Evolutionary conservation across 139 green algal genomes (phyloP), one percentile per base, ranked within the genome.

Genomic region (Marvania coccoides): DNA sequence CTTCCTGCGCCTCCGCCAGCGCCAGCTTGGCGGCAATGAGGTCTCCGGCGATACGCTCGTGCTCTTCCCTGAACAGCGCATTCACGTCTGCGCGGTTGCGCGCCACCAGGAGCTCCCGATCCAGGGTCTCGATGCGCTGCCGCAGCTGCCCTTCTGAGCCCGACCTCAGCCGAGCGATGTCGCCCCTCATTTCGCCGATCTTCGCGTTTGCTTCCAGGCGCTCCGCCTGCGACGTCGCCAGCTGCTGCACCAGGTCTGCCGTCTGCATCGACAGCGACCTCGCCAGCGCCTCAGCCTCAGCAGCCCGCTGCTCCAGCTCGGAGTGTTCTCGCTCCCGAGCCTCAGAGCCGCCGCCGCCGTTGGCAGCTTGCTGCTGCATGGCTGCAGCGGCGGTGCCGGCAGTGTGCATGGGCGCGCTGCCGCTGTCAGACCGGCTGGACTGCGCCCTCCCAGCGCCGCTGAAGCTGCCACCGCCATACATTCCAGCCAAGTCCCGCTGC

Each of bases 51-150:
- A 79, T 56, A 38, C 72, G 58, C 31, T 79, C 72, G 54, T 74
- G 65, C 53, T 79, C 72, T 47, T 67, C 53, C 46, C 57, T 73
- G 51, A 79, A 71, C 48, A 79, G 53, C 26, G 48, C 39, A 54
- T 78, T 78, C 28, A 78, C 71, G 10, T 78, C 71, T 13, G 63
- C 58, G 2, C 56, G 39, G 46, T 78, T 78, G 57, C 65, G 42
- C 55, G 54, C 24, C 10, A 74, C 46, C 35, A 65, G 15, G 31
- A 65, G 28, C n/a, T 78, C 71, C 59, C 53, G 61, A 29, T 78
- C 71, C 37, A 78, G 39, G 6, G n/a, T 54, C 58, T 74, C 57
- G 2, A 74, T 65, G 33, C 58, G 58, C 1, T 34, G 33, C 8
- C 55, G 46, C 47, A 73, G 65, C 56, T 78, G 63, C 42, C 65